phyloP scores from a whole-genome alignment of 2,329 filamentous ascomycete species.

The Stachybotrys chlorohalonatus region DNA sequence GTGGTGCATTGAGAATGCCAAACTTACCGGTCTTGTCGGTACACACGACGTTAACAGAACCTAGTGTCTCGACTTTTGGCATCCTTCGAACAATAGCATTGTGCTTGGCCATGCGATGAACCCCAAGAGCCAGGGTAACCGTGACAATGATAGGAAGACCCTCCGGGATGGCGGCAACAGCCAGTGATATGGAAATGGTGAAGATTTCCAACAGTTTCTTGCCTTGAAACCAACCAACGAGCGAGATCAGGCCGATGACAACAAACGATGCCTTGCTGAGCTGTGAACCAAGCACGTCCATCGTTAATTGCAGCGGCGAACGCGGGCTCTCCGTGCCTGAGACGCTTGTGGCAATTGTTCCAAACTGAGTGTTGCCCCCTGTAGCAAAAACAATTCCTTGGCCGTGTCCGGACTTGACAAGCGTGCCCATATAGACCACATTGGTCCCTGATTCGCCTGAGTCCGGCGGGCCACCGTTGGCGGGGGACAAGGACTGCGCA shows the following conservation, averaged over 20 bases:
- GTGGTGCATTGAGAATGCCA: constrained; percentile 4
- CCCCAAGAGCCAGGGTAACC: constrained; percentile 87
- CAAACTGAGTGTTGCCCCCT: constrained; percentile 88
- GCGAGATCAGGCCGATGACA: constrained; percentile 85
- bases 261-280: constrained; percentile 94
- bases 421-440: constrained; percentile 95
- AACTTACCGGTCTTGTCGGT: constrained; percentile 82
- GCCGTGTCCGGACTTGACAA: constrained; percentile 90
- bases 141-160: constrained; percentile 97
- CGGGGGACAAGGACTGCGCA: constrained; percentile 30
- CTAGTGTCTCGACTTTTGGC: constrained; percentile 93
- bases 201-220: constrained; percentile 90
- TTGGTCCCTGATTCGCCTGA: constrained; percentile 67
- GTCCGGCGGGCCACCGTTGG: constrained; percentile 50
- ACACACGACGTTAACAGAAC: constrained; percentile 99
- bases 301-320: constrained; percentile 87
- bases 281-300: constrained; percentile 95
- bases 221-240: constrained; percentile 84
- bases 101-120: constrained; percentile 90
- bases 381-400: constrained; percentile 97
- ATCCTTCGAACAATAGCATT: constrained; percentile 93
- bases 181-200: constrained; percentile 92
- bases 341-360: constrained; percentile 87
- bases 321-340: constrained; percentile 92
- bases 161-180: constrained; percentile 92